Evolutionary conservation across 805 yeast genomes (phyloP).

Genomic region (Saturnispora dispora): DNA sequence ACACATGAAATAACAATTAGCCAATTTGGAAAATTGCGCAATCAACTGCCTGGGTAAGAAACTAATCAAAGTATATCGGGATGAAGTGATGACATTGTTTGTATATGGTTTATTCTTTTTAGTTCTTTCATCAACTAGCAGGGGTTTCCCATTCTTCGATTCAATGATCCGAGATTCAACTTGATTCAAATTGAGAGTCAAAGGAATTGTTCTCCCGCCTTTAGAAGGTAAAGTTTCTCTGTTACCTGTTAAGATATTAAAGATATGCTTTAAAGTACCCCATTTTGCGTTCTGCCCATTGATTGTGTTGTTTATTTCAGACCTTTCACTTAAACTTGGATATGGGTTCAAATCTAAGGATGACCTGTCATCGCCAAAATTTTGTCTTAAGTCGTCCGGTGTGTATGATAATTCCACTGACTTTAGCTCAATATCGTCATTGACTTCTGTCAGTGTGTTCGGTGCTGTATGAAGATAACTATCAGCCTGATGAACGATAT

Average conservation of each 20-base stretch:
- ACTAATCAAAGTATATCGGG: constrained; percentile 71
- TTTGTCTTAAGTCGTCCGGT: constrained; percentile 19
- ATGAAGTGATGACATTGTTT: constrained; percentile 69
- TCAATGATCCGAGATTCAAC: constrained; percentile 24
- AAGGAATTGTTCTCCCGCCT: constrained; percentile 71
- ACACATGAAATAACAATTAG: constrained; percentile 81
- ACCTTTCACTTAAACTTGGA: neutral
- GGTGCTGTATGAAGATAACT: constrained; percentile 9
- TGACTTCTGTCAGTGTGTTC: constrained; percentile 4
- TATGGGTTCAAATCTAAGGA: neutral
- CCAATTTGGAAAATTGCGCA: constrained; percentile 89
- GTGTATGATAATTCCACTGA: constrained; percentile 24
- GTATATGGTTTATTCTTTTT: constrained; percentile 45
- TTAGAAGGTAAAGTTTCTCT: constrained; percentile 42
- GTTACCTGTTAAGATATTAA: constrained; percentile 33
- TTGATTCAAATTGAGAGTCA: constrained; percentile 36
- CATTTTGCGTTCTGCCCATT: neutral
- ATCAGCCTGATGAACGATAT: constrained; percentile 22
- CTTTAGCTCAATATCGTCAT: constrained; percentile 28
- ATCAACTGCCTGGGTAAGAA: constrained; percentile 82
- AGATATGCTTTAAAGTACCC: neutral
- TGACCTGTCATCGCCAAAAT: constrained; percentile 12
- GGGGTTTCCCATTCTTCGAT: constrained; percentile 21
- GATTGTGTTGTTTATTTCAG: constrained; percentile 15
- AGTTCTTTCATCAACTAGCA: constrained; percentile 58